phyloP scores from a whole-genome alignment of 371 early-diverging fungal genomes.

The Catenaria anguillulae region DNA sequence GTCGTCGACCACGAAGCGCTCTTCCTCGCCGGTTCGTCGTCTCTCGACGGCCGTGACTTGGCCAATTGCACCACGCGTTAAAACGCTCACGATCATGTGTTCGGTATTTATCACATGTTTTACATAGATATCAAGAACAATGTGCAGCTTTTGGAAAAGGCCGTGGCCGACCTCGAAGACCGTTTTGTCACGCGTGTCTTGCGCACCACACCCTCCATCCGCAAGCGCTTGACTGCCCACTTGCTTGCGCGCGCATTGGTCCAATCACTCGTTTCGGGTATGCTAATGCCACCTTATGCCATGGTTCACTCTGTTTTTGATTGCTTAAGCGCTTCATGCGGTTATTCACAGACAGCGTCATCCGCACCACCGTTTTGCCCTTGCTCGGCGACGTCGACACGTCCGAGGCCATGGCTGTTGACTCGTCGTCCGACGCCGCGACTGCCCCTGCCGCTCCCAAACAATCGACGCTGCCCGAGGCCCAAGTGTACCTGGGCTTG shows the following conservation, averaged over 20 bases:
- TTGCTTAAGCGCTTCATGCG: too few species aligned
- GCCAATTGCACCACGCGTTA: too few species aligned
- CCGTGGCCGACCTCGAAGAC: slow-evolving; percentile 65
- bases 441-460: slow-evolving; percentile 19
- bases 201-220: slow-evolving; percentile 57
- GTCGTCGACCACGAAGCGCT: too few species aligned
- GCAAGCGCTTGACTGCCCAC: slow-evolving; percentile 56
- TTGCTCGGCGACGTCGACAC: slow-evolving; percentile 3
- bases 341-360: neutral
- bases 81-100: too few species aligned
- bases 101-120: too few species aligned
- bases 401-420: slow-evolving; percentile 16
- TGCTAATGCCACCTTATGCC: neutral
- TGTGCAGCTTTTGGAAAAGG: slow-evolving; percentile 60
- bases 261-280: slow-evolving; percentile 8
- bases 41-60: too few species aligned
- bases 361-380: neutral
- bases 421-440: neutral
- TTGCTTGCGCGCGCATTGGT: slow-evolving; percentile 46
- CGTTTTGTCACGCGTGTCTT: slow-evolving; percentile 77
- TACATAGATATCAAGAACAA: slow-evolving; percentile 66
- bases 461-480: slow-evolving; percentile 49
- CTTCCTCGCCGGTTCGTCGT: too few species aligned
- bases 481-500: slow-evolving; percentile 66
- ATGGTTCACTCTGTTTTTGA: neutral